A percentile compares a stretch with the other conserved stretches of the same genome.
These are phyloP conservation scores for Leucosporidium yakuticum DNA, from an alignment of 768 basidiomycete genomes.

Conservation along the genomic window DNA sequence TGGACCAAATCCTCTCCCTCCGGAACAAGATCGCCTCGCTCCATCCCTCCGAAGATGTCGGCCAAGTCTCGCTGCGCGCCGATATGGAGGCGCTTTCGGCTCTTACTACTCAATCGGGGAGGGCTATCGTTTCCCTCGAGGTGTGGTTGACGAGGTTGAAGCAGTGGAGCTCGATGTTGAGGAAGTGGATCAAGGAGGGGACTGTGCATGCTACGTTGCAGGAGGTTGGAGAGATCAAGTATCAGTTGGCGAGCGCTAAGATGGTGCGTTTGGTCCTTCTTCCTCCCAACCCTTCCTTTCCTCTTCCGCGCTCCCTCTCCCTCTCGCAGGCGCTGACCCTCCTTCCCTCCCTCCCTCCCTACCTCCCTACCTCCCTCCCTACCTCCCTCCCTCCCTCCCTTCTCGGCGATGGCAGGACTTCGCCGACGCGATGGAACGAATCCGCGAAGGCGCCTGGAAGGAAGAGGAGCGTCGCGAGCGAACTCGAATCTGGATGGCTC, in stretches of 20 bases:
- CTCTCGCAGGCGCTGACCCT: neutral
- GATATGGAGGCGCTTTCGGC: conserved; percentile 20
- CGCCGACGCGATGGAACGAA: conserved; percentile 27
- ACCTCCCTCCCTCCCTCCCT: too few species aligned
- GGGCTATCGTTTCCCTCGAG: conserved; percentile 23
- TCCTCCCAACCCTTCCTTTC: neutral
- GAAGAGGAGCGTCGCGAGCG: conserved; percentile 15
- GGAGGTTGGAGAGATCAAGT: conserved; percentile 31
- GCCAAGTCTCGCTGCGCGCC: conserved; percentile 16
- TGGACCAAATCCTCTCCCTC: conserved; percentile 10
- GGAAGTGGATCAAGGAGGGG: conserved; percentile 14
- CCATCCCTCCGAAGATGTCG: conserved; percentile 3
- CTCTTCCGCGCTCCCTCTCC: too few species aligned
- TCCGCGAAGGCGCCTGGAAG: conserved; percentile 26
- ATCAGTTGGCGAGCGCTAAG: conserved; percentile 16
- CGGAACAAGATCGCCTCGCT: neutral
- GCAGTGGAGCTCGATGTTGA: conserved; percentile 13
- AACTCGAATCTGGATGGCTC: neutral
- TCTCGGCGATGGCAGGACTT: conserved; percentile 16
- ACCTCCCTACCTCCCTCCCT: too few species aligned
- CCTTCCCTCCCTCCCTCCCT: too few species aligned
- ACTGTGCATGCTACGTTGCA: conserved; percentile 8
- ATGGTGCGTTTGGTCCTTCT: neutral
- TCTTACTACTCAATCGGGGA: conserved; percentile 26
- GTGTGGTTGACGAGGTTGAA: conserved; percentile 18